Evolutionary conservation across 805 yeast species (phyloP), one percentile per base, ranked within the genome.

Genomic region (Kodamaea nitidulidarum): DNA sequence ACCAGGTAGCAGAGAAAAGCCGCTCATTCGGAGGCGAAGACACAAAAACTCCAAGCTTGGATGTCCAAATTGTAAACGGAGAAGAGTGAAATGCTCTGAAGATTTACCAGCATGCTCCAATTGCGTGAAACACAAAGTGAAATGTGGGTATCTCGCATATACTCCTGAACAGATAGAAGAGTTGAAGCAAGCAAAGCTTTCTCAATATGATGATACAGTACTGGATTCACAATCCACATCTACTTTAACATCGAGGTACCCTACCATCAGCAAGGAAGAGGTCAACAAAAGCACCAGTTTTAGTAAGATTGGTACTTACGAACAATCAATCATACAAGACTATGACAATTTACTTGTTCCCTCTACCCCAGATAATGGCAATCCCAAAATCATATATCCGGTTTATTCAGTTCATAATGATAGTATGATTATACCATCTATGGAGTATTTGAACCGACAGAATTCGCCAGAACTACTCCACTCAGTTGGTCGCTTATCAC

Each of bases 41-140:
- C 60, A 55, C 44, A 50, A 48, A 36, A 55, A 55, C 46, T 54
- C 58, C 35, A 55, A 68, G 38, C 55, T 59, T 7, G 80, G 80
- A 4, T 75, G 80, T 44, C 59, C 67, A 15, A 70, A 72, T 22
- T 75, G 79, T 54, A 73, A 73, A 49, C 58, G 59, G 38, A 56
- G 80, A 35, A 56, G 76, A 35, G 77, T 75, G 44, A 74, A 74
- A 51, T 75, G 80, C 41, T 48, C 58, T 17, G 71, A 67, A 39
- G 65, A 65, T 30, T 49, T 67, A 17, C 73, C 73, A 1, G 51
- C 54, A 34, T 67, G 73, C 41, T 32, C 48, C 38, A 67, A 67
- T 46, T 67, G 73, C 50, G 46, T 64, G 36, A 67, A 67, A 40
- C 71, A 67, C 45, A 57, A 61, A 38, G 62, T 58, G 3, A 56